These are phyloP conservation scores for Trametes sp. DNA, from an alignment of 1,284 basidiomycete genomes.

Conservation along the genomic window DNA sequence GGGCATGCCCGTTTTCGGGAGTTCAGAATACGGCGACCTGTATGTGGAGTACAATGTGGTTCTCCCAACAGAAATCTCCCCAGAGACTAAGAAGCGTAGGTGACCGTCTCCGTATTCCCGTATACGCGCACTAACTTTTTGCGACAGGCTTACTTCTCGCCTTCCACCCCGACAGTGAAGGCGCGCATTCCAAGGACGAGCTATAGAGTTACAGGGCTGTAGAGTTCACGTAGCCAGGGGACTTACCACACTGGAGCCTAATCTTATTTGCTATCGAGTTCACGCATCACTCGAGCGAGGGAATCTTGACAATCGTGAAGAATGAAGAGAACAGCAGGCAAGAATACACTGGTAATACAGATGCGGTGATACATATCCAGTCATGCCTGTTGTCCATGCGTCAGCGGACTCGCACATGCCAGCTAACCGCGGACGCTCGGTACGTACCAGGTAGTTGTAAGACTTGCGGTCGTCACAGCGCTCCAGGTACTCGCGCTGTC, in stretches of 20 bases:
- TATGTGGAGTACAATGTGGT: conserved; percentile 94
- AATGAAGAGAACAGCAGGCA: background rate
- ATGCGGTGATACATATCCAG: conserved; percentile 17
- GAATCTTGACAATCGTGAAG: background rate
- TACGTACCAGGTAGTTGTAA: conserved; percentile 77
- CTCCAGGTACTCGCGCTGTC: conserved; percentile 82
- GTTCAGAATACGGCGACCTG: conserved; percentile 76
- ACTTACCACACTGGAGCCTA: conserved; percentile 14
- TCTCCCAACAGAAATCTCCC: conserved; percentile 74
- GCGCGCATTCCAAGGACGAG: conserved; percentile 28
- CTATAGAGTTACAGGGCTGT: conserved; percentile 26
- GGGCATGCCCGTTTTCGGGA: conserved; percentile 85
- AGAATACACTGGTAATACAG: conserved; percentile 25
- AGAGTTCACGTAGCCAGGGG: conserved; percentile 15
- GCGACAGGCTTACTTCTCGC: conserved; percentile 24
- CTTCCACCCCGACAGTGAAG: conserved; percentile 25
- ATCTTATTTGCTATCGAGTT: conserved; percentile 26
- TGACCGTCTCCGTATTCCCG: conserved; percentile 3
- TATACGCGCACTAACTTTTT: background rate
- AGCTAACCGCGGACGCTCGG: background rate
- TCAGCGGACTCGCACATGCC: background rate
- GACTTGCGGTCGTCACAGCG: conserved; percentile 82
- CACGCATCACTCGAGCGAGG: no score
- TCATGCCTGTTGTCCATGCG: conserved; percentile 21
- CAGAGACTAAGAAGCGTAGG: conserved; percentile 74